Evolutionary conservation across 805 yeast species (phyloP).

Genomic region (Kazachstania viticola): DNA sequence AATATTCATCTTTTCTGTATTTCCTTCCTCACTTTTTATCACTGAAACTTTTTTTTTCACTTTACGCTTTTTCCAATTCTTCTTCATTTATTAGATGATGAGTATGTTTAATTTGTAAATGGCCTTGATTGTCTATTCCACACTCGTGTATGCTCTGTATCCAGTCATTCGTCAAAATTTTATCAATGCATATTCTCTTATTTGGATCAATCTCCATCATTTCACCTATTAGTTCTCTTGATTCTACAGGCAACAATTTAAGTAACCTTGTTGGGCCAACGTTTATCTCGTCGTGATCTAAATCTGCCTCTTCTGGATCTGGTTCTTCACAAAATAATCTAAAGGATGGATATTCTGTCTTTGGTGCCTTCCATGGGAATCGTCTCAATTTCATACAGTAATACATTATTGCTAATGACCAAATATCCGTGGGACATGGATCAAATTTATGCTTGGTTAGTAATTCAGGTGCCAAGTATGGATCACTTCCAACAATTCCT

Average conservation of each 20-base stretch:
- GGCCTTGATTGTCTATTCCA: slow-evolving; percentile 14
- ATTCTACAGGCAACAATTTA: slow-evolving; percentile 55
- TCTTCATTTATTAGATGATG: no score
- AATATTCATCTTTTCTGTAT: no score
- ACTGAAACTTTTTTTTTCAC: no score
- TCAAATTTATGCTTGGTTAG: slow-evolving; percentile 47
- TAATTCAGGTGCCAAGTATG: slow-evolving; percentile 91
- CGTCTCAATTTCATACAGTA: slow-evolving; percentile 81
- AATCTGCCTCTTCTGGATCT: slow-evolving; percentile 26
- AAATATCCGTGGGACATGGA: slow-evolving; percentile 78
- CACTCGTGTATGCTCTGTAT: slow-evolving; percentile 47
- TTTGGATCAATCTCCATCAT: slow-evolving; percentile 57
- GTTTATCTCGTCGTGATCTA: slow-evolving; percentile 34
- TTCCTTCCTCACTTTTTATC: no score
- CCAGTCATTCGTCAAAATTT: slow-evolving; percentile 49
- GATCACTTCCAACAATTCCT: slow-evolving; percentile 93
- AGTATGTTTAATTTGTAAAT: no score
- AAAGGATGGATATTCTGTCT: slow-evolving; percentile 60
- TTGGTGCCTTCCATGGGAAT: slow-evolving; percentile 96
- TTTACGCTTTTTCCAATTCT: no score
- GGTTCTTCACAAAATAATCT: slow-evolving; percentile 46
- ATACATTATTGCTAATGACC: slow-evolving; percentile 88
- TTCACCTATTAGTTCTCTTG: slow-evolving; percentile 46
- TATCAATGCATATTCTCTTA: slow-evolving; percentile 47
- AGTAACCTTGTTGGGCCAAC: slow-evolving; percentile 66